Evolutionary conservation across 202 grass and related monocot genomes (phyloP).

Genomic region (Schoenoplectus tabernaemontani): DNA sequence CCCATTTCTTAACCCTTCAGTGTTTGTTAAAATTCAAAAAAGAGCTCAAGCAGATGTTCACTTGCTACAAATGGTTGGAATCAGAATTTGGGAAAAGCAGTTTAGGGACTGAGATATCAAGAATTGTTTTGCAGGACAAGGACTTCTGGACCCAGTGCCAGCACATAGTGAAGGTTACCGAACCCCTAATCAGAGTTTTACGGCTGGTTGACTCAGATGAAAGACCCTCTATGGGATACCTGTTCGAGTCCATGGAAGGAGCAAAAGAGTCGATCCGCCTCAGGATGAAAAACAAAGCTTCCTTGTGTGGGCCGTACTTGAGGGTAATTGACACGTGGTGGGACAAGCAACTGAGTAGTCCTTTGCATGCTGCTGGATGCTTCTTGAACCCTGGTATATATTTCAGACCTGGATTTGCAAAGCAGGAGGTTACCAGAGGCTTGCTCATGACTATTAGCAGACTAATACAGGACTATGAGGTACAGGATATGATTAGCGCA

Average conservation of each 20-base stretch:
- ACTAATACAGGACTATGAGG: constrained; percentile 36
- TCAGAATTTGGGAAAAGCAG: constrained; percentile 42
- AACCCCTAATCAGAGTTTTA: constrained; percentile 40
- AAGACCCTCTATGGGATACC: constrained; percentile 58
- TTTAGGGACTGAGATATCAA: constrained; percentile 30
- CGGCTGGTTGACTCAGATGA: constrained; percentile 46
- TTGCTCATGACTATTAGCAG: constrained; percentile 55
- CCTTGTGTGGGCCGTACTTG: constrained; percentile 43
- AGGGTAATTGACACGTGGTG: constrained; percentile 44
- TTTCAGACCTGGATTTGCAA: constrained; percentile 50
- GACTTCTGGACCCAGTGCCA: constrained; percentile 54
- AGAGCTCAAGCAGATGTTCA: constrained; percentile 49
- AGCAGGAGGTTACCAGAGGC: constrained; percentile 50
- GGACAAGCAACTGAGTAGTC: constrained; percentile 52
- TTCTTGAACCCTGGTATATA: constrained; percentile 60
- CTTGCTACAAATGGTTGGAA: constrained; percentile 43
- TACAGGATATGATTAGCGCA: constrained; percentile 67
- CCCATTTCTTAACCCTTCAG: constrained; percentile 58
- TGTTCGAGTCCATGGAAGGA: constrained; percentile 58
- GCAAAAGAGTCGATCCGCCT: constrained; percentile 55
- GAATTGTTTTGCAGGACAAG: constrained; percentile 43
- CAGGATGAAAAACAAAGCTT: constrained; percentile 50
- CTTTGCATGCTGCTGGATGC: constrained; percentile 58
- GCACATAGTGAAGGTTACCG: constrained; percentile 42
- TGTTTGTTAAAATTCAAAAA: constrained; percentile 47